These are phyloP conservation scores for Mrakia hoshinonis DNA, from an alignment of 768 basidiomycete genomes.

Conservation along the genomic window DNA sequence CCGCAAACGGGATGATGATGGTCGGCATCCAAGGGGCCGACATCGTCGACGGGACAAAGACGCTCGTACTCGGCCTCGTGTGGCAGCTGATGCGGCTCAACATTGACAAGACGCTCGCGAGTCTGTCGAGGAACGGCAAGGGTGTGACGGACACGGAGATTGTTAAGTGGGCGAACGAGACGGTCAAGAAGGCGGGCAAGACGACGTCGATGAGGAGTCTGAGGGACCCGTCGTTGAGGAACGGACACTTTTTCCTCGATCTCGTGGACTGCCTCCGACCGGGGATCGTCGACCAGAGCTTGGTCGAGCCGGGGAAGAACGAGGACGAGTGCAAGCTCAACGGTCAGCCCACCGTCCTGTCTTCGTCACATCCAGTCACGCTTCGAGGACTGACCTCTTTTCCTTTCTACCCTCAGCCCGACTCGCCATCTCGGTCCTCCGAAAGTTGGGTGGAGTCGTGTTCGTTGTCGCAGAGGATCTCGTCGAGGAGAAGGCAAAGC, in stretches of 20 bases:
- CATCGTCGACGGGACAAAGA: conserved; percentile 87
- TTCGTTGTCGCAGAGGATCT: conserved; percentile 29
- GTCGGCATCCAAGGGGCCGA: conserved; percentile 97
- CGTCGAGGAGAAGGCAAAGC: conserved; percentile 30
- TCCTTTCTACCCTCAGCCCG: conserved; percentile 7
- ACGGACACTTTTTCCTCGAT: conserved; percentile 86
- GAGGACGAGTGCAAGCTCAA: conserved; percentile 90
- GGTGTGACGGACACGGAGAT: conserved; percentile 88
- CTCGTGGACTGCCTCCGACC: conserved; percentile 82
- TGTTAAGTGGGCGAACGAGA: conserved; percentile 90
- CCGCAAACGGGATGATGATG: conserved; percentile 85
- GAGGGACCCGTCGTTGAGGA: conserved; percentile 83
- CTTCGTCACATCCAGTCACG: background rate
- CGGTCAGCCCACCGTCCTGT: conserved; percentile 49
- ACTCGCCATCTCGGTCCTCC: conserved; percentile 28
- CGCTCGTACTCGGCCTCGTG: conserved; percentile 86
- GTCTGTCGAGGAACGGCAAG: conserved; percentile 58
- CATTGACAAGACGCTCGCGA: conserved; percentile 79
- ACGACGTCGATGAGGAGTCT: conserved; percentile 69
- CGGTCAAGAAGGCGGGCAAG: conserved; percentile 55
- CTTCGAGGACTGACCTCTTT: background rate
- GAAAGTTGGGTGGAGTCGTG: conserved; percentile 28
- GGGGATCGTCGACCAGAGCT: conserved; percentile 83
- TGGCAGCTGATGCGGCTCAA: conserved; percentile 97
- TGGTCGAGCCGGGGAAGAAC: conserved; percentile 53